These are phyloP conservation scores for Vitis rotundifolia DNA, from an alignment of 164 flowering plant genomes.

Conservation along the genomic window DNA sequence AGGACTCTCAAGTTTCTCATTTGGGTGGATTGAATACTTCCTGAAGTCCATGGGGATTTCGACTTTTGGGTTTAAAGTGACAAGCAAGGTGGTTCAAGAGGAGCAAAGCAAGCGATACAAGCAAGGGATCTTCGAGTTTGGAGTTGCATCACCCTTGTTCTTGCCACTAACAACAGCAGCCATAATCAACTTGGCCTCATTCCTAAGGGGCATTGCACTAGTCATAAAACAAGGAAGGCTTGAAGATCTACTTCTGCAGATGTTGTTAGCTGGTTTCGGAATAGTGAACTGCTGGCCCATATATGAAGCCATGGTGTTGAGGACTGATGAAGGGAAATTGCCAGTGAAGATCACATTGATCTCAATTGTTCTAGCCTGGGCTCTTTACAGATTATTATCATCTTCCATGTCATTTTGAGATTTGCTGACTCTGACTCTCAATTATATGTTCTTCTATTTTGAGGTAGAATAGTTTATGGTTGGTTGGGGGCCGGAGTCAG, in stretches of 20 bases:
- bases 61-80: neutral
- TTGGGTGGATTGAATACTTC: too few relatives aligned
- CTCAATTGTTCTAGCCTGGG: neutral
- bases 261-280: neutral
- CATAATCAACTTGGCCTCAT: conserved; percentile 39
- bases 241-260: neutral
- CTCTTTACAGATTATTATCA: neutral
- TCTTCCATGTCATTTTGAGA: too few relatives aligned
- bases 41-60: too few relatives aligned
- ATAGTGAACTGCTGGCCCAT: neutral
- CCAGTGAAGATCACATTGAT: neutral
- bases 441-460: too few relatives aligned
- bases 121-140: conserved; percentile 54
- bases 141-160: conserved; percentile 48
- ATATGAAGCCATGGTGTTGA: neutral
- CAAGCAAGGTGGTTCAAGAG: conserved; percentile 22
- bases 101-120: conserved; percentile 46
- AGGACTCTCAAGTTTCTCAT: too few relatives aligned
- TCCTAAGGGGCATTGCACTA: conserved; percentile 19
- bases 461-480: too few relatives aligned
- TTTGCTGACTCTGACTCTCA: too few relatives aligned
- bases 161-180: conserved; percentile 41
- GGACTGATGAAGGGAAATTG: neutral
- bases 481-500: too few relatives aligned
- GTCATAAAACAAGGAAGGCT: neutral